phyloP scores from a whole-genome alignment of 768 basidiomycete genomes.

The Pulveroboletus sp. region DNA sequence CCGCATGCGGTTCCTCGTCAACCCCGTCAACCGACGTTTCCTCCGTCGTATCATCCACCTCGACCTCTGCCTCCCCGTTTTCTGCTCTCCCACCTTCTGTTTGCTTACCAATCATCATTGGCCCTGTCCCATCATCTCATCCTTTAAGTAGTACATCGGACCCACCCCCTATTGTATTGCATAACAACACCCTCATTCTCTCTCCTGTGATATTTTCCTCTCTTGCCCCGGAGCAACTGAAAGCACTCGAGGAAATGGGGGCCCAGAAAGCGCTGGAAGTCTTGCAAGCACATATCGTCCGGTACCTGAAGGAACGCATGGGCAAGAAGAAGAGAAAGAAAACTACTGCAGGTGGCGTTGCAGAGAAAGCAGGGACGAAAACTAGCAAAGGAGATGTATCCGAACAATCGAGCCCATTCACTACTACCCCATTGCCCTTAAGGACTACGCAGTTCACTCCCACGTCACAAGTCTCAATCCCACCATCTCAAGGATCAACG shows the following conservation, averaged over 20 bases:
- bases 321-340: conserved; percentile 38
- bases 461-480: neutral
- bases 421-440: conserved; percentile 39
- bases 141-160: conserved; percentile 45
- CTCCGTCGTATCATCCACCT: conserved; percentile 6
- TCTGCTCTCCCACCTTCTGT: conserved; percentile 40
- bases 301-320: conserved; percentile 75
- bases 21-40: conserved; percentile 13
- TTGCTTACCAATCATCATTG: conserved; percentile 73
- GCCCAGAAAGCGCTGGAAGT: conserved; percentile 78
- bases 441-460: conserved; percentile 16
- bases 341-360: conserved; percentile 28
- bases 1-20: conserved; percentile 13
- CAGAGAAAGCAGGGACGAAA: conserved; percentile 41
- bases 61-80: conserved; percentile 22
- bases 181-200: conserved; percentile 79
- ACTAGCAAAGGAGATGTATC: conserved; percentile 33
- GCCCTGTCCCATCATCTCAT: conserved; percentile 64
- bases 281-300: conserved; percentile 80
- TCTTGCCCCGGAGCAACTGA: conserved; percentile 67
- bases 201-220: conserved; percentile 83
- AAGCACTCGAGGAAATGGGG: conserved; percentile 73
- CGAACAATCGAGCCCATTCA: conserved; percentile 38
- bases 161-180: conserved; percentile 66
- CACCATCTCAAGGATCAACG: neutral